Percentiles rank a stretch among this genome's conserved stretches.
These are phyloP conservation scores for Chamaecyparis obtusa DNA, from an alignment of 75 land plant genomes.

Conservation along the genomic window DNA sequence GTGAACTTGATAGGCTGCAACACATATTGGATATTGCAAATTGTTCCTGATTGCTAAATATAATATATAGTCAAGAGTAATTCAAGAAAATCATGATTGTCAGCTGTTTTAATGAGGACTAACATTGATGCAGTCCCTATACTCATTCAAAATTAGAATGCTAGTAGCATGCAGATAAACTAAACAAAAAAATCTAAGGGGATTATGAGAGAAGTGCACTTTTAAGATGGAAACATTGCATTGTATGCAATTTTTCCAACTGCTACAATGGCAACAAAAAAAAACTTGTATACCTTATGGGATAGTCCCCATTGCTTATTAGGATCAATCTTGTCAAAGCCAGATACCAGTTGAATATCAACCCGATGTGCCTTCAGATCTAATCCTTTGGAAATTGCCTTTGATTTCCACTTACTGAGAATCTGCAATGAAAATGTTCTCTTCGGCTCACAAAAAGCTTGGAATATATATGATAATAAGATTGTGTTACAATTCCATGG, in stretches of 20 bases:
- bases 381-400: conserved; percentile 4
- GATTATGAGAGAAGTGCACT: not conserved
- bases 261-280: not conserved
- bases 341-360: conserved; percentile 3
- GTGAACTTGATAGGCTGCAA: not conserved
- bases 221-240: not conserved
- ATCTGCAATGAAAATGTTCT: not conserved
- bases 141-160: too few species aligned
- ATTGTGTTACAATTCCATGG: too few species aligned
- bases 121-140: too few species aligned
- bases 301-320: conserved; percentile 10
- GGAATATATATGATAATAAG: not conserved
- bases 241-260: not conserved
- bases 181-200: not conserved
- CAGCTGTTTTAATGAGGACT: too few species aligned
- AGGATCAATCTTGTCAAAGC: conserved; percentile 3
- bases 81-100: too few species aligned
- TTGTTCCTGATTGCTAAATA: too few species aligned
- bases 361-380: not conserved
- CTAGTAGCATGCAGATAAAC: not conserved
- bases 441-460: not conserved
- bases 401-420: conserved; percentile 8
- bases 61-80: too few species aligned
- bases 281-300: conserved; percentile 6
- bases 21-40: too few species aligned